A percentile compares a stretch with the other conserved stretches of the same genome.
Conservation (phyloP, 2,329 filamentous ascomycete genomes). For the Trichoderma pleuroti region DNA sequence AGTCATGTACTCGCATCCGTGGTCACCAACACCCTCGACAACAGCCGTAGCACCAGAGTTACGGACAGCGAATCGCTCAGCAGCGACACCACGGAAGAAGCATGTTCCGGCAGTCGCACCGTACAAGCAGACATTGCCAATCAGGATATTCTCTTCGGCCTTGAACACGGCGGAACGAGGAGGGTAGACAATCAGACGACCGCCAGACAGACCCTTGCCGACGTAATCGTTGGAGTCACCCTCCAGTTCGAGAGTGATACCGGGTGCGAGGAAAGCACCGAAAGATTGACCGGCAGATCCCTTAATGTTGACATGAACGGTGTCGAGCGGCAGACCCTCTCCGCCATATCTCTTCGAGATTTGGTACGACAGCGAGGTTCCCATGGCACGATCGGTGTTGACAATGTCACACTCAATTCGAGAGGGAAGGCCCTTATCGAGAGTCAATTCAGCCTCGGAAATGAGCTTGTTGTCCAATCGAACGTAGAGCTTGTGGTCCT, state of each 20-base stretch:
- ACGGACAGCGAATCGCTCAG: slow-evolving; percentile 92
- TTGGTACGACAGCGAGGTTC: slow-evolving; percentile 91
- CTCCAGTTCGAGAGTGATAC: slow-evolving; percentile 91
- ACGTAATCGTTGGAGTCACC: slow-evolving; percentile 97
- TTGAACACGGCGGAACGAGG: slow-evolving; percentile 88
- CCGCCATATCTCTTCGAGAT: slow-evolving; percentile 91
- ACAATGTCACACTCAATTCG: slow-evolving; percentile 94
- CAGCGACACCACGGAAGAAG: slow-evolving; percentile 96
- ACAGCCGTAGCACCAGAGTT: slow-evolving; percentile 97
- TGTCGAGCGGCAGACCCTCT: slow-evolving; percentile 83
- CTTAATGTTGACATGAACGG: slow-evolving; percentile 93
- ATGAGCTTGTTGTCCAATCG: slow-evolving; percentile 97
- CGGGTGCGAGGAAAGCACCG: slow-evolving; percentile 87
- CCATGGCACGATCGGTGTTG: slow-evolving; percentile 92
- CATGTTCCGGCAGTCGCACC: slow-evolving; percentile 86
- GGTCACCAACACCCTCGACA: slow-evolving; percentile 93
- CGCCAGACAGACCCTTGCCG: slow-evolving; percentile 91
- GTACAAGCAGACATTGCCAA: slow-evolving; percentile 93
- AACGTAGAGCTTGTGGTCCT: slow-evolving; percentile 90
- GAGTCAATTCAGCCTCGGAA: slow-evolving; percentile 86
- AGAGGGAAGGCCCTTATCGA: slow-evolving; percentile 90
- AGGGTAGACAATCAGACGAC: slow-evolving; percentile 88
- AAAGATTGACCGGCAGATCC: slow-evolving; percentile 96
- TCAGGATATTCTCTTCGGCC: slow-evolving; percentile 90
- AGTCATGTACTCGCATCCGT: slow-evolving; percentile 99